Conservation (phyloP, 2,329 filamentous ascomycete species). For the Pseudofabraea citricarpa region DNA sequence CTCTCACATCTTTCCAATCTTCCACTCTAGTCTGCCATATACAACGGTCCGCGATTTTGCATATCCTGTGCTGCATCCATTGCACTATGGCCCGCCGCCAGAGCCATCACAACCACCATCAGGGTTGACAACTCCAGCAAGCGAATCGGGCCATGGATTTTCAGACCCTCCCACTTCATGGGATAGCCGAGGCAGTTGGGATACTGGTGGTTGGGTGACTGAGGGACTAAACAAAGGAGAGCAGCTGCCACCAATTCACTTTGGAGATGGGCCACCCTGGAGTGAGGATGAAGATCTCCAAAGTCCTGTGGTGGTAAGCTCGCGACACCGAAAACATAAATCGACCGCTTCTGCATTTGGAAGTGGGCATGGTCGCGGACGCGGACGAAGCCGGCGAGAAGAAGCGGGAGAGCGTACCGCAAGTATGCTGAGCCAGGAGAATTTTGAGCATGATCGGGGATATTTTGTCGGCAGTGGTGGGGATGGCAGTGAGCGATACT, state of each 20-base stretch:
- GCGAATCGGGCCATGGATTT: constrained; percentile 69
- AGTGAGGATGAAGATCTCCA: constrained; percentile 94
- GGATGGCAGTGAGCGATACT: constrained; percentile 71
- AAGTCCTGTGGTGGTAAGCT: constrained; percentile 79
- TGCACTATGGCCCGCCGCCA: constrained; percentile 91
- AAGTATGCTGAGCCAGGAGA: constrained; percentile 41
- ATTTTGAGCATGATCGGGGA: constrained; percentile 57
- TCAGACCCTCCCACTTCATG: constrained; percentile 76
- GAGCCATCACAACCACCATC: constrained; percentile 68
- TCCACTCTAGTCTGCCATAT: constrained; percentile 81
- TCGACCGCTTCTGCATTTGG: constrained; percentile 50
- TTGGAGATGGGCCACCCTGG: constrained; percentile 85
- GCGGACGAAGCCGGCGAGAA: constrained; percentile 41
- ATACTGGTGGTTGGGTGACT: constrained; percentile 31
- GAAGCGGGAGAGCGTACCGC: constrained; percentile 32
- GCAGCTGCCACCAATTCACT: constrained; percentile 76
- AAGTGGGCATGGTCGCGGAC: constrained; percentile 33
- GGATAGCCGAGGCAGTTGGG: constrained; percentile 64
- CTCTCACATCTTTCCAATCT: constrained; percentile 78
- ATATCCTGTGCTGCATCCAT: constrained; percentile 73
- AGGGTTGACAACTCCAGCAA: constrained; percentile 77
- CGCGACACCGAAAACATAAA: constrained; percentile 81
- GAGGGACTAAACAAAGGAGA: constrained; percentile 56
- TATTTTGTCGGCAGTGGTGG: constrained; percentile 62
- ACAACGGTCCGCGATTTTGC: constrained; percentile 95